Evolutionary conservation across 441 rosid species (phyloP), one percentile per base, ranked within the genome.

Genomic region (Populus hybrid): DNA sequence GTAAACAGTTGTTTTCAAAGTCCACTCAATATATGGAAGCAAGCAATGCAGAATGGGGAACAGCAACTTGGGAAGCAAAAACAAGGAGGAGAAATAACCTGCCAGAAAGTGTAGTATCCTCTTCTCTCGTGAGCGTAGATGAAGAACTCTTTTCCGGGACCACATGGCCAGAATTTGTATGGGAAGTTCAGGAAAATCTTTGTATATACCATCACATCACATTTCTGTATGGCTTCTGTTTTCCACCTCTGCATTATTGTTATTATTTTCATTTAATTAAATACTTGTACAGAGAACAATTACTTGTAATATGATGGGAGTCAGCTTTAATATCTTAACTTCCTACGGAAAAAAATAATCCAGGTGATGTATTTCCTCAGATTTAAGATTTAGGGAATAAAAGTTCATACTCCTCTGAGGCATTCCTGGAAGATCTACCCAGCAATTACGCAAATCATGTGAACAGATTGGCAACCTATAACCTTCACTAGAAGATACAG

Each of bases 91-190:
- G 34, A 73, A 88, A 87, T 38, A 81, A 95, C 99, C 99, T 96
- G 99, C 99, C 99, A 96, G 85, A 96, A 96, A 10, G 99, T 96
- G 87, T 88, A 96, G 83, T 94, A 96, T 68, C 98, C 99, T 82
- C 98, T 90, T 50, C 93, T 89, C 81, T 94, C 98, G 83, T 93
- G 99, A 61, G 99, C 99, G 74, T 94, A 96, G 75, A 96, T 94
- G 86, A 96, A 96, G 80, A 96, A 96, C 89, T 94, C 99, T 73
- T 91, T 93, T 61, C 84, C 97, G 67, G 97, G 89, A 72, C 93
- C 91, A 79, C 92, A 88, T 7, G 99, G 92, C 98, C 98, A 95
- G 78, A 96, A 94, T 81, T 86, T 93, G 11, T 65, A 78, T n/a
- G 99, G 96, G 79, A 96, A 96, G 88, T 90, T 92, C 30, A 96